These are phyloP conservation scores for Petrea volubilis DNA, from an alignment of 257 asterid species.

Conservation along the genomic window DNA sequence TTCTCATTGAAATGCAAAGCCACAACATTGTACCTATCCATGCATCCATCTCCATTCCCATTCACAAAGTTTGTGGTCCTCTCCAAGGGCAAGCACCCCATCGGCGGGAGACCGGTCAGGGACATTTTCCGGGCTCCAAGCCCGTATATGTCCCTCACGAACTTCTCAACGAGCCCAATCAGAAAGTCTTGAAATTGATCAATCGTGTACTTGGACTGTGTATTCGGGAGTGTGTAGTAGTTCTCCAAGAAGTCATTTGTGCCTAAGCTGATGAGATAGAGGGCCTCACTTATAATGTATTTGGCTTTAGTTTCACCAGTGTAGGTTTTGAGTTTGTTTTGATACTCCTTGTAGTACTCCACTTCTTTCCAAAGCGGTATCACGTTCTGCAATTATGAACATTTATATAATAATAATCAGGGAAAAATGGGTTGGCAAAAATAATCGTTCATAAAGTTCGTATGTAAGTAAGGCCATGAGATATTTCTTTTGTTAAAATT, in stretches of 20 bases:
- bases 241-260: conserved; percentile 93
- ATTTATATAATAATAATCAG: no score
- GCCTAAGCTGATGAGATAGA: conserved; percentile 77
- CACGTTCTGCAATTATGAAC: conserved; percentile 67
- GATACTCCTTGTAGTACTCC: conserved; percentile 77
- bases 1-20: conserved; percentile 55
- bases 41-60: conserved; percentile 69
- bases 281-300: conserved; percentile 48
- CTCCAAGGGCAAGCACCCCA: conserved; percentile 92
- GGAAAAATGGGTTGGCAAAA: no score
- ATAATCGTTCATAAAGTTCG: no score
- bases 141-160: conserved; percentile 47
- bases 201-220: conserved; percentile 51
- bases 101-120: conserved; percentile 78
- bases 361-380: conserved; percentile 89
- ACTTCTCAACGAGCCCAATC: conserved; percentile 47
- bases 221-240: conserved; percentile 61
- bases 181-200: conserved; percentile 63
- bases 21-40: conserved; percentile 62
- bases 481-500: no score
- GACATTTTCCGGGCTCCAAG: conserved; percentile 77
- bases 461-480: no score
- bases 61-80: conserved; percentile 60
- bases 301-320: conserved; percentile 50
- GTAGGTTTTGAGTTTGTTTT: conserved; percentile 45